Base-by-base conservation (phyloP, 2,329 filamentous ascomycete genomes). In the Thielaviopsis ethacetica region DNA sequence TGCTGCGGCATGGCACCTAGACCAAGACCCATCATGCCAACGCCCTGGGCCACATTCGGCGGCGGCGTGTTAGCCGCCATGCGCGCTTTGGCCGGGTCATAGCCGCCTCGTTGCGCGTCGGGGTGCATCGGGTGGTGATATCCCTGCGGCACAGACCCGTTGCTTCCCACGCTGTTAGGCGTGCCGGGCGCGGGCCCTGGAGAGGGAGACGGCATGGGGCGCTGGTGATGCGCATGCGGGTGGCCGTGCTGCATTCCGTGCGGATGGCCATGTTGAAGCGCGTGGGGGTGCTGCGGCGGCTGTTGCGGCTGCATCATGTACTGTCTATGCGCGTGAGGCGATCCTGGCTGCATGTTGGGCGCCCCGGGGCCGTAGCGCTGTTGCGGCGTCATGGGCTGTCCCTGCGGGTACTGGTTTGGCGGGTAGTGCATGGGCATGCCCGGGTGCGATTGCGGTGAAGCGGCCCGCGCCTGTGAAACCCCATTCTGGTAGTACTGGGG, bases 21-120 rank as follows among this genome's bases (percentile, higher is more conserved):
- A 3, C 44, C 44, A 19, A 49, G 6, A 2, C 44, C 44, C 17
- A n/a, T 10, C 19, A 49, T 4, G n/a, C 44, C 44, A 21, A 49
- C 17, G 44, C n/a, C 30, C 30, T 34, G 30, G 10, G 30, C 30
- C 30, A 34, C 53, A 38, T 21, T 24, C 17, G 57, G 59, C 56
- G 57, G 53, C 26, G 49, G 57, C 44, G 53, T 56, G 56, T 75
- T 73, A 0, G 74, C 73, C 17, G 73, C 73, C 15, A 73, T 71
- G 26, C 75, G 68, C 2, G 74, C 75, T 58, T 75, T 74, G 7
- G 76, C 75, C 65, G 78, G 76, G 57, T 79, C 75, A 65, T 76
- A 68, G 53, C 76, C 72, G 58, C 75, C 73, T 64, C 75, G 73
- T 64, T 78, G 75, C 61, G 77, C 19, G 27, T 59, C 53, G 17